A percentile compares a stretch with the other conserved stretches of the same genome.
These are phyloP conservation scores for Talaromyces sp. DNA, from an alignment of 2,329 filamentous ascomycete species.

Conservation along the genomic window DNA sequence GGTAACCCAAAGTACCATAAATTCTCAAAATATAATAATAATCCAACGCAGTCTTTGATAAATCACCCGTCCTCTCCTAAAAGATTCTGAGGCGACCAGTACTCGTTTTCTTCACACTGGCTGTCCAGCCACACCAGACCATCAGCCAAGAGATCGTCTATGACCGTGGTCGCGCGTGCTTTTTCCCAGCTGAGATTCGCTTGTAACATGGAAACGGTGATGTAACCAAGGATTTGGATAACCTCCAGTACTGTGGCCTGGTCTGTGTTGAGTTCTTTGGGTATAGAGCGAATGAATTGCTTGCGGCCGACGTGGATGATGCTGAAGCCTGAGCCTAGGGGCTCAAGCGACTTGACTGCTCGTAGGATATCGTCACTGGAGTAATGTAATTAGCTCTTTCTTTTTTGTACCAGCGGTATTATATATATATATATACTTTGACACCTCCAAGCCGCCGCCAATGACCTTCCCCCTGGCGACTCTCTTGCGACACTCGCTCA, in stretches of 20 bases:
- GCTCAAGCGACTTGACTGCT: conserved; percentile 80
- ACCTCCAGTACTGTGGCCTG: conserved; percentile 90
- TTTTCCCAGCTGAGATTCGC: conserved; percentile 81
- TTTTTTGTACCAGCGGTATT: not conserved
- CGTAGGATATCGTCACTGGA: conserved; percentile 79
- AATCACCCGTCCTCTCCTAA: conserved; percentile 38
- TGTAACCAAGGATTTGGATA: conserved; percentile 82
- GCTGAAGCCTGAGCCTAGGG: conserved; percentile 82
- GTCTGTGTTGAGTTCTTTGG: conserved; percentile 91
- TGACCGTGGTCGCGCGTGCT: conserved; percentile 78
- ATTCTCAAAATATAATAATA: not conserved
- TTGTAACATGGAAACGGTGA: conserved; percentile 84
- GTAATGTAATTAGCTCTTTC: not conserved
- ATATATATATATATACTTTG: conserved; percentile 54
- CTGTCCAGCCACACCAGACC: conserved; percentile 92
- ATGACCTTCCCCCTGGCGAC: conserved; percentile 70
- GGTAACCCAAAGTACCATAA: too few relatives aligned
- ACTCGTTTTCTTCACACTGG: conserved; percentile 82
- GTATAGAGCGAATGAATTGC: conserved; percentile 85
- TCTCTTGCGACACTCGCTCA: conserved; percentile 72
- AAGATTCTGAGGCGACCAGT: conserved; percentile 62
- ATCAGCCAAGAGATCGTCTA: conserved; percentile 84
- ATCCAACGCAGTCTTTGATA: not conserved
- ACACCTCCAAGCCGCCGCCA: conserved; percentile 70
- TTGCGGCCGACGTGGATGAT: conserved; percentile 79